Base-by-base conservation (phyloP, 352 stramenopile species). In the Pythium aquatile region DNA sequence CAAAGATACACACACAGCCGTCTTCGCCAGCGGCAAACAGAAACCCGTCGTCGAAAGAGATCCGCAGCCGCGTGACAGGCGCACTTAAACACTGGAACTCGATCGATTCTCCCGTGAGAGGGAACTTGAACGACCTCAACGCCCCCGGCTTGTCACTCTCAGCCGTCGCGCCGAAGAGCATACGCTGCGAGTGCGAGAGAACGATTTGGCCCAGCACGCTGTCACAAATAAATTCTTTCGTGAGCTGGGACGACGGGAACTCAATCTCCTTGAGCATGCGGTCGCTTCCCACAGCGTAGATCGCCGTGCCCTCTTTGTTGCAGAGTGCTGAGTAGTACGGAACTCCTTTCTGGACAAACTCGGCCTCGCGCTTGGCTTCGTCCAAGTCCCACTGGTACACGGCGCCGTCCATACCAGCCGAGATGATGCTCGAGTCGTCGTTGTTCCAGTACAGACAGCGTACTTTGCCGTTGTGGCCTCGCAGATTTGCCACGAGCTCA, bases 361-460 rank as follows among this genome's bases (percentile, higher is more conserved):
- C 91, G 32, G 86, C 91, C n/a, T 94, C 79, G 30, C 94, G 80
- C 65, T 97, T 97, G 51, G 81, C 87, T 46, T 97, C 91, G 44
- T 96, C 90, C 32, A 97, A 73, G 53, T 98, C 83, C 94, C 94
- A 98, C 51, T 94, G 78, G 66, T 98, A 98, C 29, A 98, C 87
- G 9, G 92, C 94, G 53, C 94, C 94, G 67, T 98, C 94, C 70
- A 96, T 80, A 14, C 94, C 93, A 13, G 88, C 91, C 17, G 84
- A 95, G 39, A 98, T 77, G 20, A 98, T 66, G 8, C 76, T 82
- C 48, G 79, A 84, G 77, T 97, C 93, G 68, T 97, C 87, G 17
- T 74, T 63, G 62, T 90, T 91, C 88, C 88, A 98, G 63, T 76
- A 84, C 14, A 98, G 59, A 58, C 84, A 88, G 16, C 84, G 86